Base-by-base conservation (phyloP, 768 basidiomycete genomes). In the Boletus tomentosulus region DNA sequence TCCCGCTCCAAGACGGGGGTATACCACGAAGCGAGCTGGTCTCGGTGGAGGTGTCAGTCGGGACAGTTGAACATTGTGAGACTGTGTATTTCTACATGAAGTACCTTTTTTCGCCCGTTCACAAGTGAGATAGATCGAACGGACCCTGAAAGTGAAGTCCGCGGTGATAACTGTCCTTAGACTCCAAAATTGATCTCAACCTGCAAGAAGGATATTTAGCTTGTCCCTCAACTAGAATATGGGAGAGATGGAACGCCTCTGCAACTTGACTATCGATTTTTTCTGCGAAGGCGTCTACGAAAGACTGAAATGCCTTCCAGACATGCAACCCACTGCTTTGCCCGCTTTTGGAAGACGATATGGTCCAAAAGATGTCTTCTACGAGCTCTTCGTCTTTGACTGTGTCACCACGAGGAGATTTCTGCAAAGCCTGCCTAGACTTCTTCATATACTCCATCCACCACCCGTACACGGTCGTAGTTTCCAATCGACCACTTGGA, bases 11-110 rank as follows among this genome's bases (percentile, higher is more conserved):
- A 75, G 72, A 65, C 74, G 78, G 74, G 72, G 70, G 31, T 57
- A 71, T 48, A 62, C 66, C 28, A 54, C 68, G 3, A 83, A 77
- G 67, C 74, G 78, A 62, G 69, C 73, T 57, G 64, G 71, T 57
- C 66, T 67, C 57, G 51, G 57, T 37, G 65, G 66, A 47, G 50
- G 53, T 24, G 53, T 46, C 16, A 34, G 49, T 54, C 61, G 61
- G 49, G 65, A 69, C 33, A 60, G 39, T 46, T 66, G 57, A 61
- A 50, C 43, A 25, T 48, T 44, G 48, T 50, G 46, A 58, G 51
- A 38, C 24, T 31, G 39, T 50, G 55, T 57, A 58, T 54, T 55
- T 57, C 22, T 28, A 54, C 24, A 34, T 35, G 46, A 34, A 54
- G 30, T 33, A 33, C 35, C 46, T 39, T 62, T 48, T 46, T 39